Evolutionary conservation across 176 grass and related monocot species (phyloP), one percentile per base, ranked within the genome.

Genomic region (Raddia guianensis): DNA sequence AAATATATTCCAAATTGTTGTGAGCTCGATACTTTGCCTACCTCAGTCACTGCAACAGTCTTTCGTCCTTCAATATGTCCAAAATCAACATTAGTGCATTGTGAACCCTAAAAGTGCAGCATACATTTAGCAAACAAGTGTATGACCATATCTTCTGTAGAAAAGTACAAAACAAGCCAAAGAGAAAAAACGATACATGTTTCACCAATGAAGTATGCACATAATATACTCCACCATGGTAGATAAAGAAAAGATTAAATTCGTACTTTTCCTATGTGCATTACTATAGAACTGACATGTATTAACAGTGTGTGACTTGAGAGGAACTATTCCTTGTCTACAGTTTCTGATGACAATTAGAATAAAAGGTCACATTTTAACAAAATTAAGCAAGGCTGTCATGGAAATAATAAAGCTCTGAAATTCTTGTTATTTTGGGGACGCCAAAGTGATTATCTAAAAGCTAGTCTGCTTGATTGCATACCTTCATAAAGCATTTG

Each of bases 21-120:
- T 6, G 7, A 74, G 59, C 21, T 79, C 53, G 54, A 32, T 78
- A n/a, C 27, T 60, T 47, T 66, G 15, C 87, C 51, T 85, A 98
- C 95, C 88, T 98, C 88, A 82, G 77, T 87, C 78, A 98, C 83
- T 66, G 61, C 66, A 67, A 98, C 70, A 57, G 75, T 83, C 81
- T 89, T 94, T 18, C 4, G 80, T 58, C 67, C 92, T 81, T 93
- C 92, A 75, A 37, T 72, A 58, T 83, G 86, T 63, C 95, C 90
- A 84, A 94, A 98, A 86, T 93, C 75, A 81, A 98, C 72, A 83
- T 75, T 85, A 5, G 68, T 45, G 66, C 73, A 75, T 43, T 87
- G 77, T 13, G 86, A 83, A 58, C 75, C 90, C 95, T 98, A 78
- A 83, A 75, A 84, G 55, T 50, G 21, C 50, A 60, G 6, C 51